phyloP scores from a whole-genome alignment of 2,329 filamentous ascomycete genomes.

The Thielaviopsis populi region DNA sequence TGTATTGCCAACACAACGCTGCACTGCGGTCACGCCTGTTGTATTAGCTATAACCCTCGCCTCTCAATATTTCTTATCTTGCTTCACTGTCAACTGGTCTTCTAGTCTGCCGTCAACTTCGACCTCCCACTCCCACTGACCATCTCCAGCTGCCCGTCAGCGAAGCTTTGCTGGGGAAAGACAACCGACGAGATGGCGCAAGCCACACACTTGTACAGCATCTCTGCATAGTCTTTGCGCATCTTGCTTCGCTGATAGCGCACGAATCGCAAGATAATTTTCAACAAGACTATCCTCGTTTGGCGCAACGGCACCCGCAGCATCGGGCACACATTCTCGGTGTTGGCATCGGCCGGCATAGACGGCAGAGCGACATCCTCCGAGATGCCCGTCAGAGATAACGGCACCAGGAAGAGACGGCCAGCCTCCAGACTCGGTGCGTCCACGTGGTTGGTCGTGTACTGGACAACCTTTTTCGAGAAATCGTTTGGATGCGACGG shows the following conservation, averaged over 20 bases:
- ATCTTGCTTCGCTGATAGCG: slow-evolving; percentile 12
- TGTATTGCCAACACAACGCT: background rate
- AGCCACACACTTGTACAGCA: slow-evolving; percentile 15
- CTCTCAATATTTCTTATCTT: background rate
- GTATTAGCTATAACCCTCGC: background rate
- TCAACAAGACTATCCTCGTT: slow-evolving; percentile 7
- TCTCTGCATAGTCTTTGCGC: slow-evolving; percentile 15
- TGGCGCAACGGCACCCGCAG: slow-evolving; percentile 2
- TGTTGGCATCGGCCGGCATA: background rate
- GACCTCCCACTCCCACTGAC: background rate
- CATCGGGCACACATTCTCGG: slow-evolving; percentile 9
- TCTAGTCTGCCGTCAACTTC: background rate
- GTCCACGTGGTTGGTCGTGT: slow-evolving; percentile 12
- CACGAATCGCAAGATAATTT: slow-evolving; percentile 8
- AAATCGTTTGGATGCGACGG: background rate
- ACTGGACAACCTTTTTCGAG: slow-evolving; percentile 6
- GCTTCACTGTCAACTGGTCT: background rate
- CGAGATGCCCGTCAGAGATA: slow-evolving; percentile 8
- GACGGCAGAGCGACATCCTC: background rate
- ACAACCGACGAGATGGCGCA: slow-evolving; percentile 12
- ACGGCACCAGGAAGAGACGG: slow-evolving; percentile 11
- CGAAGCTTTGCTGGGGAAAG: background rate
- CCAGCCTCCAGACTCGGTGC: slow-evolving; percentile 14
- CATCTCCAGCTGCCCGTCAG: background rate
- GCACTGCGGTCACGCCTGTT: background rate